Evolutionary conservation across 2,329 filamentous ascomycete species (phyloP).

Genomic region (Colletotrichum sp.): DNA sequence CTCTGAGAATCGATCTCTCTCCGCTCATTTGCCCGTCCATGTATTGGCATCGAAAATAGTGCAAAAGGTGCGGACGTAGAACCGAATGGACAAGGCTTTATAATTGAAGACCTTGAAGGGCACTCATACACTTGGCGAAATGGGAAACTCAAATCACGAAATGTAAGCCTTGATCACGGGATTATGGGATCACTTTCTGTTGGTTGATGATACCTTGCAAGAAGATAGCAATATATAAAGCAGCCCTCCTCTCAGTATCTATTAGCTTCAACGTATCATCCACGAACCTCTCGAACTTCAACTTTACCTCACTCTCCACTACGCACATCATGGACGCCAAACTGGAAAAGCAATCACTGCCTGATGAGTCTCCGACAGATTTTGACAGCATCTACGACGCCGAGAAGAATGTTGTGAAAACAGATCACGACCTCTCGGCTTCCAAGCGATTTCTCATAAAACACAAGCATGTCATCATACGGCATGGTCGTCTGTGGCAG

Average conservation of each 20-base stretch:
- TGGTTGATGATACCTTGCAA: not conserved
- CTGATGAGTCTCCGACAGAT: not conserved
- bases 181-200: not conserved
- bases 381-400: not conserved
- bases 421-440: rapidly evolving
- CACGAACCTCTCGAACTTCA: not conserved
- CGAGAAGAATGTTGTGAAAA: not conserved
- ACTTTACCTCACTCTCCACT: rapidly evolving
- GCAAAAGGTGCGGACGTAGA: not conserved
- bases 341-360: not conserved
- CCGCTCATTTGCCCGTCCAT: not conserved
- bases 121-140: not conserved
- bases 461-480: not conserved
- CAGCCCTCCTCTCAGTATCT: too few species aligned
- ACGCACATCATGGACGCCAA: not conserved
- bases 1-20: not conserved
- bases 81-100: not conserved
- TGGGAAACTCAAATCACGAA: not conserved
- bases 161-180: not conserved
- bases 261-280: not conserved
- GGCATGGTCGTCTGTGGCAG: not conserved
- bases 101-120: not conserved
- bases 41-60: not conserved
- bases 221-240: too few species aligned
- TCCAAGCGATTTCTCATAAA: not conserved